Conservation (phyloP, 2,329 filamentous ascomycete genomes). For the Helicocarpus griseus region DNA sequence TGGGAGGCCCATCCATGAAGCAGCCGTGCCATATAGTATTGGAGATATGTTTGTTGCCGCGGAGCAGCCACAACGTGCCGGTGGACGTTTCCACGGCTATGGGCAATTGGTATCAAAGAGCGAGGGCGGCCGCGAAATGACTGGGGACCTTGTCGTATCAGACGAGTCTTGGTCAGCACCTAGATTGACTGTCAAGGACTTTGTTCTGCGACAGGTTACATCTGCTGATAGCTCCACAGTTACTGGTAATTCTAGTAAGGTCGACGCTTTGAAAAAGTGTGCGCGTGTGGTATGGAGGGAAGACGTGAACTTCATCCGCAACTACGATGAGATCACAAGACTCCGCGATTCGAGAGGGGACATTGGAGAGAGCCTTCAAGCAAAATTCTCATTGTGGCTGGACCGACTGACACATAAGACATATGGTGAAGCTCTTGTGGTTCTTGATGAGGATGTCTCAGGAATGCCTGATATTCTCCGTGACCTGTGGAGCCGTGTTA, state of each 20-base stretch:
- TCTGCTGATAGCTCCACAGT: neutral
- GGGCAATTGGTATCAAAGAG: neutral
- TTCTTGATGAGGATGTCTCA: neutral
- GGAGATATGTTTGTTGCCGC: constrained; percentile 9
- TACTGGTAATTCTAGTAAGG: neutral
- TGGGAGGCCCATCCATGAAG: constrained; percentile 19
- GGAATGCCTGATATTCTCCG: neutral
- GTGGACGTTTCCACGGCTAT: constrained; percentile 10
- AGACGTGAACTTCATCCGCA: neutral
- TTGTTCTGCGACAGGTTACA: neutral
- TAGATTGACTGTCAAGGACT: neutral
- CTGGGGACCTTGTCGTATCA: neutral
- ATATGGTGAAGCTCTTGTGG: neutral
- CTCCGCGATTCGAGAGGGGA: neutral
- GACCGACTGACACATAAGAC: neutral
- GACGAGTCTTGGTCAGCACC: neutral
- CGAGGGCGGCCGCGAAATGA: neutral
- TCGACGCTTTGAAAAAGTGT: neutral
- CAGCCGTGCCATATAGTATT: constrained; percentile 6
- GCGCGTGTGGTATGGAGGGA: neutral
- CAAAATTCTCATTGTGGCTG: neutral
- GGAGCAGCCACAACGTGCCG: neutral
- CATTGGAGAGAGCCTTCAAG: neutral
- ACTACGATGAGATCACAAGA: neutral
- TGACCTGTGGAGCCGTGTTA: neutral